Evolutionary conservation across 192 early-diverging fungal genomes (phyloP).

Genomic region (Lunasporangiospora selenospora): DNA sequence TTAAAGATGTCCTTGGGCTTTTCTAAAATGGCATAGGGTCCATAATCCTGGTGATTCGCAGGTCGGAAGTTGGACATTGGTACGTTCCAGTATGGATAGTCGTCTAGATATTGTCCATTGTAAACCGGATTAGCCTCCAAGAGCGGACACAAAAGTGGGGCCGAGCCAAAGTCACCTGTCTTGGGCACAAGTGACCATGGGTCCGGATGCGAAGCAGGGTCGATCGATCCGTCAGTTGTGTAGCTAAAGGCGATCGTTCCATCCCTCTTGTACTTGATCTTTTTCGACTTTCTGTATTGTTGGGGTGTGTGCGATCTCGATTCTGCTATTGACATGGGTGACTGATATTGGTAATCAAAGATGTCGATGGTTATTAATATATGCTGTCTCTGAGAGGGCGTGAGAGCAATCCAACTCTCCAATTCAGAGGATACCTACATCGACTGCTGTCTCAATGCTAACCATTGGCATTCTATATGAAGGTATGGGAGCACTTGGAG

Average conservation of each 20-base stretch:
- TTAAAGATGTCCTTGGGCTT: slow-evolving; percentile 7
- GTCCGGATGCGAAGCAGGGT: slow-evolving; percentile 44
- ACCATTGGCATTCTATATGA: slow-evolving; percentile 1
- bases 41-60: slow-evolving; percentile 36
- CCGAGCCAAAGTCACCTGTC: slow-evolving; percentile 20
- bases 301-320: slow-evolving; percentile 30
- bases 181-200: slow-evolving; percentile 43
- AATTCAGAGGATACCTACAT: slow-evolving; percentile 16
- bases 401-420: too few relatives aligned
- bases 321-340: slow-evolving; percentile 31
- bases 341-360: too few relatives aligned
- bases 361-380: too few relatives aligned
- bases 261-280: slow-evolving; percentile 41
- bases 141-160: slow-evolving; percentile 14
- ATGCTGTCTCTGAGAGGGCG: too few relatives aligned
- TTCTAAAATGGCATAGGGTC: slow-evolving; percentile 36
- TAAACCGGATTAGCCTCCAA: slow-evolving; percentile 5
- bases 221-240: slow-evolving; percentile 41
- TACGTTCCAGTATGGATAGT: slow-evolving; percentile 34
- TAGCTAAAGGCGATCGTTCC: slow-evolving; percentile 44
- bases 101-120: slow-evolving; percentile 30
- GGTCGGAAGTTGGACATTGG: slow-evolving; percentile 9
- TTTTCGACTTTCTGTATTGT: slow-evolving; percentile 43
- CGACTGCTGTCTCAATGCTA: slow-evolving; percentile 11
- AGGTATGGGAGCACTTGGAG: neutral